These are phyloP conservation scores for Myriosclerotinia scirpicola DNA, from an alignment of 2,329 filamentous ascomycete genomes.

Conservation along the genomic window DNA sequence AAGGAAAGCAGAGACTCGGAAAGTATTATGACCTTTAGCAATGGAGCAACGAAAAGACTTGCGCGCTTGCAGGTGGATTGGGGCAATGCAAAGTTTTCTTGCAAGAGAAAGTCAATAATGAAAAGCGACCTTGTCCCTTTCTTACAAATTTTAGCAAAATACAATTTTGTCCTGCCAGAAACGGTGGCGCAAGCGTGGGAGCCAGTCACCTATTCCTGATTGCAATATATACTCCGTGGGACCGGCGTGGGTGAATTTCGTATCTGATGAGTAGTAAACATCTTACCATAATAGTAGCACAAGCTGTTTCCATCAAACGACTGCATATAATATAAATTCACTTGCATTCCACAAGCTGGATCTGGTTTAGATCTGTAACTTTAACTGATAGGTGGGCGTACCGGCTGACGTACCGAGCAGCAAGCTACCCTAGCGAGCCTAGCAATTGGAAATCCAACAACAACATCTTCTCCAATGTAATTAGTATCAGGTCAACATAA, in stretches of 20 bases:
- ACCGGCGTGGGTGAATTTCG: conserved; percentile 11
- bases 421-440: too few relatives aligned
- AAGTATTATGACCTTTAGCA: background rate
- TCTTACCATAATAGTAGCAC: background rate
- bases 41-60: background rate
- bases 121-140: background rate
- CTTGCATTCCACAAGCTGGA: conserved; percentile 7
- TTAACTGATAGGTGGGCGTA: too few relatives aligned
- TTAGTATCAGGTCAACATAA: background rate
- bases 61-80: background rate
- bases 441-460: background rate
- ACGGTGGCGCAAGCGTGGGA: background rate
- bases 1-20: background rate
- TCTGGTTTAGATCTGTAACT: background rate
- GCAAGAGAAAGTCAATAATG: background rate
- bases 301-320: conserved; percentile 4
- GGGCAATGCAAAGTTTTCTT: conserved; percentile 3
- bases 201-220: background rate
- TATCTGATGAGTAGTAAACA: background rate
- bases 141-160: background rate
- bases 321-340: conserved; percentile 2
- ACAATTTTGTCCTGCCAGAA: conserved; percentile 1
- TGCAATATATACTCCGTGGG: background rate
- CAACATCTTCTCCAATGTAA: background rate
- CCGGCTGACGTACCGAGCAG: too few relatives aligned